A percentile compares a stretch with the other conserved stretches of the same genome.
Evolutionary conservation across 2,329 filamentous ascomycete species (phyloP).

Genomic region (Coniella vitis): DNA sequence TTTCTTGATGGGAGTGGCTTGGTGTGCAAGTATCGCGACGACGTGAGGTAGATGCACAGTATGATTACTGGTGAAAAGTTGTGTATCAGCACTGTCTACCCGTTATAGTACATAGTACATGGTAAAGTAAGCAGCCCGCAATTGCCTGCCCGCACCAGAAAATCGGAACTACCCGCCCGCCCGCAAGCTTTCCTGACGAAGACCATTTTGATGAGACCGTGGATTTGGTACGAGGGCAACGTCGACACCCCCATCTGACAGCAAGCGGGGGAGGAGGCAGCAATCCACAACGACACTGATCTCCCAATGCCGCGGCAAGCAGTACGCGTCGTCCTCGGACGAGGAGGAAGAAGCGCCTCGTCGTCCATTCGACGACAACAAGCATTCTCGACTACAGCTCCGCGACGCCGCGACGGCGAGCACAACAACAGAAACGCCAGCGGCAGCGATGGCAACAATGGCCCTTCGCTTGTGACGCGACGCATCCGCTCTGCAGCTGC

Average conservation of each 20-base stretch:
- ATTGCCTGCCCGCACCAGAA: not conserved
- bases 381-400: constrained; percentile 11
- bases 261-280: not conserved
- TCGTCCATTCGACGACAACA: not conserved
- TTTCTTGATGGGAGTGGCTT: too few relatives aligned
- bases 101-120: too few relatives aligned
- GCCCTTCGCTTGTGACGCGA: not conserved
- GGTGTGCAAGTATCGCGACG: too few relatives aligned
- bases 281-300: not conserved
- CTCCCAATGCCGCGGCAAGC: constrained; percentile 15
- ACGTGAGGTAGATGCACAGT: too few relatives aligned
- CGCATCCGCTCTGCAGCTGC: constrained; percentile 13
- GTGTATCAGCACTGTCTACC: too few relatives aligned
- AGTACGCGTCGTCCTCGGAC: constrained; percentile 17
- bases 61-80: too few relatives aligned
- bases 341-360: constrained; percentile 1
- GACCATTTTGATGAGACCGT: too few relatives aligned
- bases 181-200: not conserved
- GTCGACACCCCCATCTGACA: too few relatives aligned
- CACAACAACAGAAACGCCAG: constrained; percentile 1
- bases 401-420: constrained; percentile 6
- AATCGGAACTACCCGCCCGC: too few relatives aligned
- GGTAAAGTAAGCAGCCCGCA: too few relatives aligned
- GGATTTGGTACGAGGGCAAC: too few relatives aligned
- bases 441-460: too few relatives aligned